A percentile compares a stretch with the other conserved stretches of the same genome.
These are phyloP conservation scores for Trematosphaeria pertusa DNA, from an alignment of 2,329 filamentous ascomycete genomes.

Conservation along the genomic window DNA sequence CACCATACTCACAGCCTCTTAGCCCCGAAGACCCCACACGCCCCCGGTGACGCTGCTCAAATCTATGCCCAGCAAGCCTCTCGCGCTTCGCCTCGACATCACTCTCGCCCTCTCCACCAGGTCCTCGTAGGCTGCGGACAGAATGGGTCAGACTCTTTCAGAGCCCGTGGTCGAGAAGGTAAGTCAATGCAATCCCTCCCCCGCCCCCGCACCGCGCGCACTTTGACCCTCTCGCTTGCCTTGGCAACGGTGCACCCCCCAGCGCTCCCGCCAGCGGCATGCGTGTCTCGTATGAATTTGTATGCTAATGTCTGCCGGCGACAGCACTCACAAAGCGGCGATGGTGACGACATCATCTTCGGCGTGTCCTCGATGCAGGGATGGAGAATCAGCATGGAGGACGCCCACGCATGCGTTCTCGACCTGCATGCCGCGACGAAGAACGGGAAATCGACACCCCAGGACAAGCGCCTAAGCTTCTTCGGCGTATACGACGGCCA, in stretches of 20 bases:
- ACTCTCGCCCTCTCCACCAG: constrained; percentile 27
- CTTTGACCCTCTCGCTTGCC: constrained; percentile 17
- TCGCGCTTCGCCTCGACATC: constrained; percentile 27
- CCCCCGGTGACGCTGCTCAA: constrained; percentile 34
- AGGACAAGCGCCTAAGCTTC: constrained; percentile 82
- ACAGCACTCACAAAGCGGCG: constrained; percentile 85
- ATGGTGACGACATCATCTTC: constrained; percentile 91
- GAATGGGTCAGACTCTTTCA: constrained; percentile 98
- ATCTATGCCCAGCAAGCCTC: constrained; percentile 40
- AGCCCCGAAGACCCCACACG: constrained; percentile 34
- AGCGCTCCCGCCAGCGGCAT: no score
- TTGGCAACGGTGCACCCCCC: constrained; percentile 20
- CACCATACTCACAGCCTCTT: constrained; percentile 13
- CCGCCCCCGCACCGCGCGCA: constrained; percentile 38
- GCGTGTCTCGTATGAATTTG: background rate
- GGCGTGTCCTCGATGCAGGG: constrained; percentile 99
- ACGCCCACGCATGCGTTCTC: constrained; percentile 88
- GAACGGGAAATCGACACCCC: constrained; percentile 64
- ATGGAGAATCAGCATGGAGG: constrained; percentile 99
- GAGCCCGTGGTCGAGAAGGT: constrained; percentile 99
- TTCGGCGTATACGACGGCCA: constrained; percentile 99
- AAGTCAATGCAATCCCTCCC: constrained; percentile 49
- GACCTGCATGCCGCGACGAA: constrained; percentile 74
- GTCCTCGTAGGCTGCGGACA: constrained; percentile 41
- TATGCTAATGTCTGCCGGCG: constrained; percentile 1